A percentile compares a stretch with the other conserved stretches of the same genome.
Conservation (phyloP, 1,284 basidiomycete species). For the Polyporus tsugae region DNA sequence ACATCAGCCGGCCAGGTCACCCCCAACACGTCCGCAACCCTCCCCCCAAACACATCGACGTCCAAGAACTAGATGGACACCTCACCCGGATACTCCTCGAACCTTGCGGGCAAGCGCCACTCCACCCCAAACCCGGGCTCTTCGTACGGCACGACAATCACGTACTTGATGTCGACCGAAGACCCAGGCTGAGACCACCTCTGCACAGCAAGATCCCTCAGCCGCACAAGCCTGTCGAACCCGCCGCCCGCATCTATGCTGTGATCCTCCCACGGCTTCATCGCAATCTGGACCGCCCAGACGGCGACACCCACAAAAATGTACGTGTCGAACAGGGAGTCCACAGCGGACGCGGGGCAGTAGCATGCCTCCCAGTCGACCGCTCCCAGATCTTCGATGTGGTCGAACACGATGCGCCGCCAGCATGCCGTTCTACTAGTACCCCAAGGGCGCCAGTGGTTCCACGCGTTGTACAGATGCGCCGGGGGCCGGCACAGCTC, state of each 20-base stretch:
- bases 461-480: no score
- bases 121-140: background rate
- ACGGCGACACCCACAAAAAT: background rate
- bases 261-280: no score
- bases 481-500: no score
- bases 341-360: background rate
- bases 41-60: background rate
- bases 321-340: background rate
- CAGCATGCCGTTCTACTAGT: no score
- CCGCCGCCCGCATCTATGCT: no score
- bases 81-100: background rate
- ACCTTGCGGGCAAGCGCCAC: background rate
- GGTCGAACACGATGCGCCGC: background rate
- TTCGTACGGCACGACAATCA: background rate
- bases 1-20: background rate
- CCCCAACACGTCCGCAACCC: background rate
- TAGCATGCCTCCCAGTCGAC: background rate
- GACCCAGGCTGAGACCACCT: no score
- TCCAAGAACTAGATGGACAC: background rate
- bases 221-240: no score
- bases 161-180: background rate
- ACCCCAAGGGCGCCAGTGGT: no score
- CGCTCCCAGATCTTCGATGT: background rate
- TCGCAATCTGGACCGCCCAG: background rate
- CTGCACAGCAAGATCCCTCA: no score